Conservation (phyloP, 768 basidiomycete genomes). For the Boletales sp. region DNA sequence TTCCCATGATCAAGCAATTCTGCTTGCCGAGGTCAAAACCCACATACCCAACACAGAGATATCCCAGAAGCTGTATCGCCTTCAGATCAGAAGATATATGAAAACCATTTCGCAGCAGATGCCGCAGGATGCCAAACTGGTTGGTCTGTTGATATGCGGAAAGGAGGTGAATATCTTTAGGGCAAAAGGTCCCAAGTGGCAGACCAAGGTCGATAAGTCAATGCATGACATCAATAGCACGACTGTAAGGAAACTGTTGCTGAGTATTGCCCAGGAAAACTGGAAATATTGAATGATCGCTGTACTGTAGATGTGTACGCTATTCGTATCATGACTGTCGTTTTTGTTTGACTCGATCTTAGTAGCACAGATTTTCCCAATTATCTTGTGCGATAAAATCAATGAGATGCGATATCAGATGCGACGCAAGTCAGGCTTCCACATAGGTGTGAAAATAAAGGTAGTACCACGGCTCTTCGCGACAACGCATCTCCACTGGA, state of each 20-base stretch:
- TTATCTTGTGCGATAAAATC: too few species aligned
- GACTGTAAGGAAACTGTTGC: not conserved
- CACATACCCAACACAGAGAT: not conserved
- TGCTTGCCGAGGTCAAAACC: not conserved
- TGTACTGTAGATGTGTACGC: too few species aligned
- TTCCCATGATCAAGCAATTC: not conserved
- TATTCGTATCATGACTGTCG: too few species aligned
- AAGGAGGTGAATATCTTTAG: not conserved
- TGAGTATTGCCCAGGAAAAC: not conserved
- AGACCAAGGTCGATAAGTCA: not conserved
- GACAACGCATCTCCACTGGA: too few species aligned
- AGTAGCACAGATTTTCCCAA: too few species aligned
- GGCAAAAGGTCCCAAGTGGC: not conserved
- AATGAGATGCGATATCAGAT: too few species aligned
- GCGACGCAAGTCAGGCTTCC: too few species aligned
- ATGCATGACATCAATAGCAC: not conserved
- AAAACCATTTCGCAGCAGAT: not conserved
- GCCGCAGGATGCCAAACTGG: not conserved
- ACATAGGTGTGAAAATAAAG: too few species aligned
- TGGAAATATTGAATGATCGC: not conserved
- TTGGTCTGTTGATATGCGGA: conserved; percentile 2
- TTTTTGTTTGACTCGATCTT: too few species aligned
- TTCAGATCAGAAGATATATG: not conserved
- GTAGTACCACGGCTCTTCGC: too few species aligned
- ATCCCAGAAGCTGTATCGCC: fast-evolving